Percentiles rank a stretch among this genome's conserved stretches.
Conservation (phyloP, 2,329 filamentous ascomycete genomes). For the Acarospora socialis region DNA sequence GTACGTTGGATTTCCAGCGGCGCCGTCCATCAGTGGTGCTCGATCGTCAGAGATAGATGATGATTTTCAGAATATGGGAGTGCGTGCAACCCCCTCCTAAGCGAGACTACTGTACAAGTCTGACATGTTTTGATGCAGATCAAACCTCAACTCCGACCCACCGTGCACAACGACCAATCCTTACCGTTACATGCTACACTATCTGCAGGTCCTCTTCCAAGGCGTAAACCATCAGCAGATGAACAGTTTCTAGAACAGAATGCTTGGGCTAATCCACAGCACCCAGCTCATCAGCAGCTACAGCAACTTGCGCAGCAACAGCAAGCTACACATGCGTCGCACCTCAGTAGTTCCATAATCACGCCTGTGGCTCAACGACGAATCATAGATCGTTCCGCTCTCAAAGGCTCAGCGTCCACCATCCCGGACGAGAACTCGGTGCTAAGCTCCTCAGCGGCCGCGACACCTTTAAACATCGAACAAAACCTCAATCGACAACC, state of each 20-base stretch:
- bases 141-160: too few relatives aligned
- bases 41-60: conserved; percentile 63
- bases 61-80: conserved; percentile 79
- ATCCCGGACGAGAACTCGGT: conserved; percentile 30
- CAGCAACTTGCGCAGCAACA: conserved; percentile 22
- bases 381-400: conserved; percentile 27
- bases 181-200: conserved; percentile 18
- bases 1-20: conserved; percentile 89
- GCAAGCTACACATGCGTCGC: conserved; percentile 22
- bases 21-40: conserved; percentile 66
- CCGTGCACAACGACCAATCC: conserved; percentile 16
- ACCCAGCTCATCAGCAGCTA: conserved; percentile 48
- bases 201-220: conserved; percentile 25
- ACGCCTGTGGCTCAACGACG: conserved; percentile 32
- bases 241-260: conserved; percentile 83
- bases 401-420: conserved; percentile 32
- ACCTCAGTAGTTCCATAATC: conserved; percentile 22
- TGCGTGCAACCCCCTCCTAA: conserved; percentile 34
- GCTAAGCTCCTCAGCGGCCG: conserved; percentile 28
- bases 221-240: conserved; percentile 50
- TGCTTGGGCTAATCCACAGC: conserved; percentile 83
- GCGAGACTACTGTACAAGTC: not conserved
- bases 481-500: conserved; percentile 2
- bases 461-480: conserved; percentile 21
- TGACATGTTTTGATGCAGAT: not conserved